These are phyloP conservation scores for Xylariales sp. DNA, from an alignment of 2,329 filamentous ascomycete species.

Conservation along the genomic window DNA sequence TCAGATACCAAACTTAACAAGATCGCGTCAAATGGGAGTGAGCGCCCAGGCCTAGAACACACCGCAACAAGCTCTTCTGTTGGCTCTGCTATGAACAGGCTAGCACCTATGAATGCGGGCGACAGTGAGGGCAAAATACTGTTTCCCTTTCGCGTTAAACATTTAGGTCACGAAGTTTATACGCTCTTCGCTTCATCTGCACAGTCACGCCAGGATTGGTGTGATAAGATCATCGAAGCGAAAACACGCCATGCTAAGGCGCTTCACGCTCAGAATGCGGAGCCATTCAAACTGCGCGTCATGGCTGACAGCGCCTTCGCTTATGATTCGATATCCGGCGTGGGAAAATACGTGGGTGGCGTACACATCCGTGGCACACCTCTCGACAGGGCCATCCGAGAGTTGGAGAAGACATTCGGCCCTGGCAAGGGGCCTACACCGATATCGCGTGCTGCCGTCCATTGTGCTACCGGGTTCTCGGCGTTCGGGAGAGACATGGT, in stretches of 20 bases:
- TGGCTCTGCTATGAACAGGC: constrained; percentile 59
- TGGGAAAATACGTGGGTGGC: constrained; percentile 67
- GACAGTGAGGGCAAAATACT: constrained; percentile 85
- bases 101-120: constrained; percentile 61
- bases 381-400: constrained; percentile 87
- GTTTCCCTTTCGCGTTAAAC: constrained; percentile 95
- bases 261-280: constrained; percentile 90
- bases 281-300: constrained; percentile 91
- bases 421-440: constrained; percentile 76
- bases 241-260: constrained; percentile 94
- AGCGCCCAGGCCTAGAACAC: constrained; percentile 73
- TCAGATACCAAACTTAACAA: constrained; percentile 70
- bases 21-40: constrained; percentile 62
- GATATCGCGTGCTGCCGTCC: constrained; percentile 86
- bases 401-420: constrained; percentile 84
- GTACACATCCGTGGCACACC: constrained; percentile 91
- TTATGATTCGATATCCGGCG: constrained; percentile 72
- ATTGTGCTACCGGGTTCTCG: constrained; percentile 92
- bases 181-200: constrained; percentile 86
- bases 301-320: constrained; percentile 93
- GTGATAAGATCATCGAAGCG: constrained; percentile 90
- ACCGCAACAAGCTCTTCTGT: constrained; percentile 75
- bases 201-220: constrained; percentile 86
- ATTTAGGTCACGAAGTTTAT: constrained; percentile 93
- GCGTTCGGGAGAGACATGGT: constrained; percentile 87